A percentile compares a stretch with the other conserved stretches of the same genome.
Conservation (phyloP, 352 stramenopile genomes). For the Phytophthora cryptogea region DNA sequence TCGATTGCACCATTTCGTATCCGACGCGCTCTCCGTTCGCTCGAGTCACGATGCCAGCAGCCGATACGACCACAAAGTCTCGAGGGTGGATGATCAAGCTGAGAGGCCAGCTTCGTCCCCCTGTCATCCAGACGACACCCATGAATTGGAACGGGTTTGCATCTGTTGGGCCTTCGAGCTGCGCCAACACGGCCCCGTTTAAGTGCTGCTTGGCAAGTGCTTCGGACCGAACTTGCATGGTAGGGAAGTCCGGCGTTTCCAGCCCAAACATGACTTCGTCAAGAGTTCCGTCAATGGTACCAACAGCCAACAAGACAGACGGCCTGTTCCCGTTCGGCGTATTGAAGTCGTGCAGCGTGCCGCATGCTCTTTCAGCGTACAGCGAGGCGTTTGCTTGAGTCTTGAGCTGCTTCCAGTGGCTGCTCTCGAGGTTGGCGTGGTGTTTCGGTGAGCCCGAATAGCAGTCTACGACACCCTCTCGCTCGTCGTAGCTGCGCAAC, state of each 20-base stretch:
- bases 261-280: conserved; percentile 24
- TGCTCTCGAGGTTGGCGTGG: conserved; percentile 9
- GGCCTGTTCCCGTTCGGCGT: conserved; percentile 10
- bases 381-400: conserved; percentile 21
- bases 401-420: conserved; percentile 20
- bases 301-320: conserved; percentile 12
- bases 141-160: conserved; percentile 37
- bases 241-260: conserved; percentile 9
- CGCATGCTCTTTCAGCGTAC: conserved; percentile 13
- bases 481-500: conserved; percentile 20
- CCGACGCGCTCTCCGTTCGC: conserved; percentile 32
- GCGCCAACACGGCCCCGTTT: conserved; percentile 21
- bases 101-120: conserved; percentile 9
- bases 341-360: conserved; percentile 1
- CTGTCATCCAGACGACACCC: conserved; percentile 24
- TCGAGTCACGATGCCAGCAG: conserved; percentile 25
- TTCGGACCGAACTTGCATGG: conserved; percentile 20
- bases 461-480: neutral
- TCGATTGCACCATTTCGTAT: conserved; percentile 50
- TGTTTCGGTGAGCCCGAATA: conserved; percentile 3
- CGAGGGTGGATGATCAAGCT: conserved; percentile 23
- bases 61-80: conserved; percentile 33
- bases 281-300: conserved; percentile 8
- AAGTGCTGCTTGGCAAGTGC: neutral
- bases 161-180: conserved; percentile 24